A percentile compares a stretch with the other conserved stretches of the same genome.
Conservation (phyloP, 2,329 filamentous ascomycete species). For the Trichophyton benhamiae region DNA sequence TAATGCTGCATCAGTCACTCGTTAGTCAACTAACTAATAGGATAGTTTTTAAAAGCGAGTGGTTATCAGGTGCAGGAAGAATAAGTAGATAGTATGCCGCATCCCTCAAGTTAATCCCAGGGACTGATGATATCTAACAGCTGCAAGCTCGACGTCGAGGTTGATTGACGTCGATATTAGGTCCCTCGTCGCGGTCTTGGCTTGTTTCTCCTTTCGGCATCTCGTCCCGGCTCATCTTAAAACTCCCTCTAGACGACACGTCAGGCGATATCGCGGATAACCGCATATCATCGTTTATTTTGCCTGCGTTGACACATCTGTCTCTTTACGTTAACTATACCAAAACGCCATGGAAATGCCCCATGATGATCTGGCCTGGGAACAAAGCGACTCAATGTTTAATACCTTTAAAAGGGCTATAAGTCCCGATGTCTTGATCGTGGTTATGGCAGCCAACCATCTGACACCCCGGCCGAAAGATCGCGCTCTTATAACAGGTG, state of each 20-base stretch:
- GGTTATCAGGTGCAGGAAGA: too few relatives aligned
- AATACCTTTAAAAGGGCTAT: neutral
- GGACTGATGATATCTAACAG: neutral
- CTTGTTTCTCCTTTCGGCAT: neutral
- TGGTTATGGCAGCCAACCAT: neutral
- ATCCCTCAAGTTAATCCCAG: too few relatives aligned
- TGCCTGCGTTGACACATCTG: too few relatives aligned
- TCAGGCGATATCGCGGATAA: too few relatives aligned
- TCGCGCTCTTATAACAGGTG: neutral
- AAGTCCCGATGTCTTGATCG: neutral
- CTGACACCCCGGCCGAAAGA: neutral
- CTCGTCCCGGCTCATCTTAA: neutral
- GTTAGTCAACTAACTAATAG: too few relatives aligned
- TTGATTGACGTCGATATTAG: neutral
- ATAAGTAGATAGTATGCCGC: too few relatives aligned
- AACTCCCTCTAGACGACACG: too few relatives aligned
- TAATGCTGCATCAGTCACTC: too few relatives aligned
- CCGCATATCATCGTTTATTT: too few relatives aligned
- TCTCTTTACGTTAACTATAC: neutral
- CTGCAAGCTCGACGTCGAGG: neutral
- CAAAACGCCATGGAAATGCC: neutral
- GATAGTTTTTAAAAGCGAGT: too few relatives aligned
- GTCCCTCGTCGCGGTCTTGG: neutral
- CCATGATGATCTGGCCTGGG: slow-evolving; percentile 3
- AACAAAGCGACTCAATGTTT: neutral